These are phyloP conservation scores for Halophytophthora batemanensis DNA, from an alignment of 352 stramenopile species.

Conservation along the genomic window DNA sequence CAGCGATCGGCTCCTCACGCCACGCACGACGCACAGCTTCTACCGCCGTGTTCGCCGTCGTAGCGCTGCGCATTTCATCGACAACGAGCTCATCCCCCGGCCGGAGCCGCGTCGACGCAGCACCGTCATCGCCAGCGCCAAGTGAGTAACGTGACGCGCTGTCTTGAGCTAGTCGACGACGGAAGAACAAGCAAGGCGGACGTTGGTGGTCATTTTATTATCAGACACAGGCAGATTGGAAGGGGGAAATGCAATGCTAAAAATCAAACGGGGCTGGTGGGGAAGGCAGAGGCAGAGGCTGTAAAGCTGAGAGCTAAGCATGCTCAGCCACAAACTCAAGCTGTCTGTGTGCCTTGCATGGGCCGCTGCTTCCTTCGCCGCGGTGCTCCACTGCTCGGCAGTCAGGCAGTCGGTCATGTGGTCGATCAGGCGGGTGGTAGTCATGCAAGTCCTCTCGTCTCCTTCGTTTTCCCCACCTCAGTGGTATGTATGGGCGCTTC, in stretches of 20 bases:
- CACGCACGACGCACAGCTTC: constrained; percentile 38
- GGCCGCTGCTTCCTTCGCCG: constrained; percentile 22
- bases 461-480: constrained; percentile 28
- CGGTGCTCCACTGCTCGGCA: constrained; percentile 14
- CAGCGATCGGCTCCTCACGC: constrained; percentile 52
- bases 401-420: no score
- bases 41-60: constrained; percentile 50
- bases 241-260: no score
- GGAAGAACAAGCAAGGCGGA: no score
- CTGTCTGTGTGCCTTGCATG: constrained; percentile 27
- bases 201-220: no score
- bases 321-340: no score
- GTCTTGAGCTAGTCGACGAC: no score
- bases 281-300: no score
- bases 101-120: constrained; percentile 15
- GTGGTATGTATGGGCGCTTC: constrained; percentile 23
- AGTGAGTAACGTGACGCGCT: no score
- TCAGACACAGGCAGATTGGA: no score
- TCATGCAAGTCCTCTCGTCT: not conserved
- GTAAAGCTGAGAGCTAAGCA: no score
- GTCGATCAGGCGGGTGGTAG: no score
- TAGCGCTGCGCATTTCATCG: constrained; percentile 55
- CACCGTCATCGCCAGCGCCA: constrained; percentile 15
- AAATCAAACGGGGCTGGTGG: no score
- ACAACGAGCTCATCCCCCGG: constrained; percentile 54